Conservation (phyloP, 371 early-diverging fungal species). For the Neoconidiobolus thromboides region DNA sequence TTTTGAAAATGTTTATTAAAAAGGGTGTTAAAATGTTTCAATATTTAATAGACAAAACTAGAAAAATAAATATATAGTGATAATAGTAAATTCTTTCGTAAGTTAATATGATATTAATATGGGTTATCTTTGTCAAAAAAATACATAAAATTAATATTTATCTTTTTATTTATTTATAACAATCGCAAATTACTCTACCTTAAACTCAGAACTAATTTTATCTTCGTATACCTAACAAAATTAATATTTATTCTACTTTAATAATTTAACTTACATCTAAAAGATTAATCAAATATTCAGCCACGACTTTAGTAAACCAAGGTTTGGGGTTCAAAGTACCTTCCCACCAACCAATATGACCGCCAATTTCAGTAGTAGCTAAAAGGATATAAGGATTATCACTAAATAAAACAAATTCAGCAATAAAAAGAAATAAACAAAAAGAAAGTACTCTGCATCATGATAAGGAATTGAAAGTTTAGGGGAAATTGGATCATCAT, state of each 20-base stretch:
- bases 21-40: no score
- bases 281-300: conserved; percentile 30
- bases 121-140: no score
- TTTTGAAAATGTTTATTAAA: no score
- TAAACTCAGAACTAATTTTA: background rate
- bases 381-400: conserved; percentile 68
- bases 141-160: no score
- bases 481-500: conserved; percentile 83
- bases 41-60: no score
- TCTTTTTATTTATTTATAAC: background rate
- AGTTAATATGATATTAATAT: no score
- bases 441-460: conserved; percentile 22
- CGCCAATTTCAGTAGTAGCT: conserved; percentile 73
- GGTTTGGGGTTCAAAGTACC: conserved; percentile 24
- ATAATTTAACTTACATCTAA: background rate
- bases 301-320: conserved; percentile 43
- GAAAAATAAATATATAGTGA: no score
- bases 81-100: no score
- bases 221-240: background rate
- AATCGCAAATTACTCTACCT: background rate
- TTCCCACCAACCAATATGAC: conserved; percentile 88
- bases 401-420: conserved; percentile 4
- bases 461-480: conserved; percentile 50
- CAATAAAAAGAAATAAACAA: background rate
- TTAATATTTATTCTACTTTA: background rate